Evolutionary conservation across 1,284 basidiomycete species (phyloP).

Genomic region (Apiotrichum gracile): DNA sequence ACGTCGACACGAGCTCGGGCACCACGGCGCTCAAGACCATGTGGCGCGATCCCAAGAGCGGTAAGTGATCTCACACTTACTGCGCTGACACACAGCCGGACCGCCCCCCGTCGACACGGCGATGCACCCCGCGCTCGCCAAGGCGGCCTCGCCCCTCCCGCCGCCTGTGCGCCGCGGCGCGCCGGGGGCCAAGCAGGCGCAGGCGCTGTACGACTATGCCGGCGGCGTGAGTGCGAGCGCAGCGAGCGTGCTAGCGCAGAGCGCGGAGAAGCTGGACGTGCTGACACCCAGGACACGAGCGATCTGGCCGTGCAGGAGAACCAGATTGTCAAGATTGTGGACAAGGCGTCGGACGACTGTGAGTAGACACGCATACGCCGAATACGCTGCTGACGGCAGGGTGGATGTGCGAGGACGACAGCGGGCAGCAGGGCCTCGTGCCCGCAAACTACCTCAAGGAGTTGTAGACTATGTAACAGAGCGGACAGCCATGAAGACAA

Average conservation of each 20-base stretch:
- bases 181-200: neutral
- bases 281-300: slow-evolving; percentile 26
- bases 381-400: slow-evolving; percentile 20
- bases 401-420: slow-evolving; percentile 45
- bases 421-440: slow-evolving; percentile 36
- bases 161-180: slow-evolving; percentile 14
- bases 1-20: slow-evolving; percentile 30
- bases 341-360: slow-evolving; percentile 43
- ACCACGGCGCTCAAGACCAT: slow-evolving; percentile 32
- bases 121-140: slow-evolving; percentile 14
- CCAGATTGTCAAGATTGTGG: slow-evolving; percentile 40
- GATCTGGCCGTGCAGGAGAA: slow-evolving; percentile 34
- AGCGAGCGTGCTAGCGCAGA: neutral
- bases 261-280: neutral
- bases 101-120: neutral
- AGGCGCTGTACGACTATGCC: slow-evolving; percentile 40
- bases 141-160: slow-evolving; percentile 7
- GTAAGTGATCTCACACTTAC: slow-evolving; percentile 6
- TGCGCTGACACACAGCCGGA: neutral
- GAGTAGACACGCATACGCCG: slow-evolving; percentile 7
- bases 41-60: slow-evolving; percentile 36
- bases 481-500: neutral
- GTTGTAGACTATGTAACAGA: slow-evolving; percentile 10
- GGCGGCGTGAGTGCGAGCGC: slow-evolving; percentile 23
- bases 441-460: slow-evolving; percentile 41